Percentiles rank a stretch among this genome's conserved stretches.
These are phyloP conservation scores for Asclepias syriaca DNA, from an alignment of 257 asterid species.

Conservation along the genomic window DNA sequence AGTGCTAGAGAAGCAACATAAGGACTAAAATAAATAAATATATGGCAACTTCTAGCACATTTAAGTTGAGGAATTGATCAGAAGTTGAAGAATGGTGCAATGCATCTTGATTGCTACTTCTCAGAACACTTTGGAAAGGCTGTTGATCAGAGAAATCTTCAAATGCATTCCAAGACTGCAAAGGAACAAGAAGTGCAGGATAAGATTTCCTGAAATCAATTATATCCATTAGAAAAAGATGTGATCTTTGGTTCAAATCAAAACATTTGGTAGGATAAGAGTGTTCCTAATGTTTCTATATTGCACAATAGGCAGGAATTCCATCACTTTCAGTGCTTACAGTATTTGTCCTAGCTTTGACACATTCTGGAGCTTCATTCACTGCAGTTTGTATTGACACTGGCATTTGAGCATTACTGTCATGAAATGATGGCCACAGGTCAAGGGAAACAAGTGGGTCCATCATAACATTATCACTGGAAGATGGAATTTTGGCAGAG, in stretches of 20 bases:
- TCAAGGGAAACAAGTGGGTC: slow-evolving; percentile 31
- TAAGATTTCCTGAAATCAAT: slow-evolving; percentile 2
- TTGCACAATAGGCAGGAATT: slow-evolving; percentile 6
- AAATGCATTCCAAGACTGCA: slow-evolving; percentile 68
- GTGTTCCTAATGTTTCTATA: slow-evolving; percentile 1
- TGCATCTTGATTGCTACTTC: slow-evolving; percentile 27
- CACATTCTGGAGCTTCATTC: slow-evolving; percentile 17
- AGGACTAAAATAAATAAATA: slow-evolving; percentile 14
- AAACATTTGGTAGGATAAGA: neutral
- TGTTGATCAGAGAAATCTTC: slow-evolving; percentile 36
- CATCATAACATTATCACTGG: slow-evolving; percentile 32
- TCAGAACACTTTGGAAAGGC: slow-evolving; percentile 21
- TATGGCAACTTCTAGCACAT: slow-evolving; percentile 42
- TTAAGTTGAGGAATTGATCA: slow-evolving; percentile 34
- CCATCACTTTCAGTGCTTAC: slow-evolving; percentile 24
- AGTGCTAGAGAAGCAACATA: slow-evolving; percentile 21
- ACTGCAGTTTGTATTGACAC: slow-evolving; percentile 12
- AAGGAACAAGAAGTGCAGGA: slow-evolving; percentile 7
- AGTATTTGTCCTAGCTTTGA: slow-evolving; percentile 16
- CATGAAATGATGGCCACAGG: slow-evolving; percentile 25
- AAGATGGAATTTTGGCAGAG: slow-evolving; percentile 34
- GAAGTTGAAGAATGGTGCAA: slow-evolving; percentile 32
- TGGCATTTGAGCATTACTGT: slow-evolving; percentile 16
- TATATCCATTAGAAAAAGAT: neutral
- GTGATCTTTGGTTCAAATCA: neutral